These are phyloP conservation scores for Zygotorulaspora sp. DNA, from an alignment of 805 yeast genomes.

Conservation along the genomic window DNA sequence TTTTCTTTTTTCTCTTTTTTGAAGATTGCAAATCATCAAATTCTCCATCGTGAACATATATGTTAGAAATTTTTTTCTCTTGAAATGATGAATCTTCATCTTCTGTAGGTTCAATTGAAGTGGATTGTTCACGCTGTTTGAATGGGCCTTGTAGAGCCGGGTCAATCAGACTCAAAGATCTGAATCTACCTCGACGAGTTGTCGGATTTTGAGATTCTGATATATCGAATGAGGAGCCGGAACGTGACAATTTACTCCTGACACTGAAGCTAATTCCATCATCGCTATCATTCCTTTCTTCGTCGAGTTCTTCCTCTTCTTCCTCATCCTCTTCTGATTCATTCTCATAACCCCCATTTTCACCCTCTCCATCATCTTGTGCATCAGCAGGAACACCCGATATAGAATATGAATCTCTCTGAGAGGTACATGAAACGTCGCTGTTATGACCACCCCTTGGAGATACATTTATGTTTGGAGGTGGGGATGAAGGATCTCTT, in stretches of 20 bases:
- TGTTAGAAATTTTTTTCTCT: constrained; percentile 24
- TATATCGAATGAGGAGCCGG: constrained; percentile 22
- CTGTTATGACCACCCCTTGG: background rate
- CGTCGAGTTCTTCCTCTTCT: constrained; percentile 34
- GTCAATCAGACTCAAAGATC: constrained; percentile 35
- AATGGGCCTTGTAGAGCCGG: constrained; percentile 28
- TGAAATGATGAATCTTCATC: constrained; percentile 15
- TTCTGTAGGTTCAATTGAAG: constrained; percentile 16
- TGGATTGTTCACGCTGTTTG: constrained; percentile 6
- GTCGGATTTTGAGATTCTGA: constrained; percentile 6
- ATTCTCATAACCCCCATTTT: constrained; percentile 23
- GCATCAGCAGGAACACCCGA: constrained; percentile 12
- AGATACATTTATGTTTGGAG: too few relatives aligned
- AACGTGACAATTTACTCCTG: constrained; percentile 30
- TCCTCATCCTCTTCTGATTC: constrained; percentile 29
- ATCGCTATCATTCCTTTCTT: constrained; percentile 36
- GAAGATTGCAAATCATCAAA: constrained; percentile 13
- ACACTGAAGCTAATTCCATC: constrained; percentile 38
- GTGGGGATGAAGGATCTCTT: constrained; percentile 4
- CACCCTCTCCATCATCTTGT: constrained; percentile 13
- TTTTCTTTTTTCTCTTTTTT: constrained; percentile 9
- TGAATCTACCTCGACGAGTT: constrained; percentile 26
- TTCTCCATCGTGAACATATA: constrained; percentile 36
- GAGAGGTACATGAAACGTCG: background rate
- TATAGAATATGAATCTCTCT: background rate